These are phyloP conservation scores for Pleurotus tuber-regium DNA, from an alignment of 768 basidiomycete genomes.

Conservation along the genomic window DNA sequence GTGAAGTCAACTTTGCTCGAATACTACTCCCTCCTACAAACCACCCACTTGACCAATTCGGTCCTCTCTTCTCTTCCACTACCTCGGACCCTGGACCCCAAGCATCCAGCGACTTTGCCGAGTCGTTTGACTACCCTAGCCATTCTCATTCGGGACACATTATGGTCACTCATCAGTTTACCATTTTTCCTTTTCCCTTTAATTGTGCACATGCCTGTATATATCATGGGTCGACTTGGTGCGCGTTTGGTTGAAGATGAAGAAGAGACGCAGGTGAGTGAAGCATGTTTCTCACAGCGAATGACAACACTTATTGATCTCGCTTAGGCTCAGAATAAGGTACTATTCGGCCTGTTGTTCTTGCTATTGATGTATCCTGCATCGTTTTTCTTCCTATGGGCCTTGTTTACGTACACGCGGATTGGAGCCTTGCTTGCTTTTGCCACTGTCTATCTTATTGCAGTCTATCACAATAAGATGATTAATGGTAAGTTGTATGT, in stretches of 20 bases:
- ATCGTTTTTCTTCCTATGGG: conserved; percentile 87
- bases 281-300: not conserved
- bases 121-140: conserved; percentile 79
- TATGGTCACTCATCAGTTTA: conserved; percentile 66
- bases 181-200: conserved; percentile 91
- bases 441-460: conserved; percentile 70
- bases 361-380: conserved; percentile 74
- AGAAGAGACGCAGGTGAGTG: conserved; percentile 70
- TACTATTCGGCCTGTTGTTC: conserved; percentile 80
- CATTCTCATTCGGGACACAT: conserved; percentile 74
- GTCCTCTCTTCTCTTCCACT: conserved; percentile 83
- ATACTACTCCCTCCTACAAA: conserved; percentile 85
- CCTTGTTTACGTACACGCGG: conserved; percentile 72
- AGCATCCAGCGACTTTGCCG: conserved; percentile 69
- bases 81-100: conserved; percentile 80
- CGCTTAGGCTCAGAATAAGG: conserved; percentile 83
- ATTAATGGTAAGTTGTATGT: conserved; percentile 67
- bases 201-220: conserved; percentile 80
- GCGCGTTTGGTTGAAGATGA: conserved; percentile 77
- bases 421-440: conserved; percentile 73
- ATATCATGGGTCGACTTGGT: conserved; percentile 75
- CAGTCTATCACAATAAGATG: conserved; percentile 80
- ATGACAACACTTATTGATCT: not conserved
- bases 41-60: conserved; percentile 81
- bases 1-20: conserved; percentile 73